phyloP scores from a whole-genome alignment of 805 yeast genomes.

The baker's yeast (Saccharomyces cerevisiae) region DNA sequence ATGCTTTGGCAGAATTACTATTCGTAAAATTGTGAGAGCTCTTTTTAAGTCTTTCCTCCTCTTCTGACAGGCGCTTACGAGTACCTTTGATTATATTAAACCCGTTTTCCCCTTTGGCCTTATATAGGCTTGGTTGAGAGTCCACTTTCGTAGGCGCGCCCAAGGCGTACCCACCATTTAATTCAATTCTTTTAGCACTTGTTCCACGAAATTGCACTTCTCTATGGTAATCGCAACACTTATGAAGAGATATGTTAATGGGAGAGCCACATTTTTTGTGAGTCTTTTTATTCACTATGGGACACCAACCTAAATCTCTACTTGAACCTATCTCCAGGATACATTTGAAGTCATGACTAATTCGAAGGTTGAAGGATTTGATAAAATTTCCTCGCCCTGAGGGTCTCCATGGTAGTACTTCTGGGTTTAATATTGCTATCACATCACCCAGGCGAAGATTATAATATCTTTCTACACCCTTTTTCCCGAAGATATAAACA shows the following conservation, averaged over 20 bases:
- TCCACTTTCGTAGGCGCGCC: constrained; percentile 48
- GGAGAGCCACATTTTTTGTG: constrained; percentile 51
- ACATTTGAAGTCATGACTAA: constrained; percentile 43
- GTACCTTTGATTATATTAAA: constrained; percentile 10
- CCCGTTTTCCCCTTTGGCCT: constrained; percentile 17
- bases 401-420: constrained; percentile 37
- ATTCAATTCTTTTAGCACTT: constrained; percentile 64
- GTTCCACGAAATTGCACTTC: constrained; percentile 46
- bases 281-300: constrained; percentile 40
- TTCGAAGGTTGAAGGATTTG: constrained; percentile 45
- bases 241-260: constrained; percentile 45
- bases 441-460: constrained; percentile 68
- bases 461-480: constrained; percentile 63
- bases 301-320: constrained; percentile 60
- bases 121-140: constrained; percentile 35
- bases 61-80: background rate
- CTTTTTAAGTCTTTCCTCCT: constrained; percentile 9
- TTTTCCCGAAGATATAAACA: constrained; percentile 51
- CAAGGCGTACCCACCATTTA: constrained; percentile 51
- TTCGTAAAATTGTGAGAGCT: constrained; percentile 33
- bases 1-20: constrained; percentile 39
- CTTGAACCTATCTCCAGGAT: constrained; percentile 70
- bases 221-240: constrained; percentile 64
- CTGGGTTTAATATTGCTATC: constrained; percentile 69
- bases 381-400: constrained; percentile 16